Conservation (phyloP, 345 rosid genomes). For the Gossypium mustelinum region DNA sequence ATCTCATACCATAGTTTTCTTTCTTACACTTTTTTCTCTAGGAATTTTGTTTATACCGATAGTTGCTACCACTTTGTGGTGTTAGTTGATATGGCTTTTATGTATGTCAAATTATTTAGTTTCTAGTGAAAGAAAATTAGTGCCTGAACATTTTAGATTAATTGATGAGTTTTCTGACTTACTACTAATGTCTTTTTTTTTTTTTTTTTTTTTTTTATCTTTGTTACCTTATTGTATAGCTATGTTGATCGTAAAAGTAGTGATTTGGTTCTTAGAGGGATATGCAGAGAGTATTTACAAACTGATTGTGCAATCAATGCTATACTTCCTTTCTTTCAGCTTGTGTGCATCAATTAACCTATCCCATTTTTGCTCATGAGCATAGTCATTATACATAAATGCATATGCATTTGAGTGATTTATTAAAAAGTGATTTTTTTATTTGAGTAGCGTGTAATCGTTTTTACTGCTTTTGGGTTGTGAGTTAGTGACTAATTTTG, state of each 20-base stretch:
- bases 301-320: conserved; percentile 83
- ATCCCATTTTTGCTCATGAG: background rate
- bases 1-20: conserved; percentile 88
- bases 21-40: conserved; percentile 93
- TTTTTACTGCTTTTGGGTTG: background rate
- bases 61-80: conserved; percentile 39
- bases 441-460: background rate
- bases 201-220: background rate
- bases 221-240: conserved; percentile 28
- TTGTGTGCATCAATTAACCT: background rate
- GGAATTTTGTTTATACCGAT: conserved; percentile 44
- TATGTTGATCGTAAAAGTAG: conserved; percentile 96
- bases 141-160: background rate
- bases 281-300: conserved; percentile 77
- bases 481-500: background rate
- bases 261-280: conserved; percentile 83
- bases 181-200: conserved; percentile 9
- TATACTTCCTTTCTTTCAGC: conserved; percentile 34
- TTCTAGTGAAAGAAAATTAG: background rate
- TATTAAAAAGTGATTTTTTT: background rate
- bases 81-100: conserved; percentile 6
- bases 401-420: background rate
- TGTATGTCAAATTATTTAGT: background rate
- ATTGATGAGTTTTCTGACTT: background rate
- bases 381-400: background rate